phyloP scores from a whole-genome alignment of 768 basidiomycete genomes.

The Mycena haematopus region DNA sequence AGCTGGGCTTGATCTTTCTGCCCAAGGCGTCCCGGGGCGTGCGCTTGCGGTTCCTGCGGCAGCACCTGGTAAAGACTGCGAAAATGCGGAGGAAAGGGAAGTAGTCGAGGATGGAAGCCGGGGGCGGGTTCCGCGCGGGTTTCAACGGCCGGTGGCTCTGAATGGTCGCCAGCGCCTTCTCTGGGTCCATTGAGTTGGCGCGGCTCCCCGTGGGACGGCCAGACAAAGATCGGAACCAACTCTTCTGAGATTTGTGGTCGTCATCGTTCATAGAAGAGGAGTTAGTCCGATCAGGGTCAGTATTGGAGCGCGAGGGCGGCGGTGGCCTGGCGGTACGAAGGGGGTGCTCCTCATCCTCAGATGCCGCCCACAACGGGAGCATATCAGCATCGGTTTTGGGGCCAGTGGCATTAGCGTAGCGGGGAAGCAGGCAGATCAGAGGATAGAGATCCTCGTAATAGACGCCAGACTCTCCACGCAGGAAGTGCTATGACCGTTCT shows the following conservation, averaged over 20 bases:
- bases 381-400: slow-evolving; percentile 45
- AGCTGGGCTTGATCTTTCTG: slow-evolving; percentile 41
- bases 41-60: slow-evolving; percentile 30
- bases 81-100: slow-evolving; percentile 62
- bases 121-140: slow-evolving; percentile 68
- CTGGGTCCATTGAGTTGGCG: slow-evolving; percentile 47
- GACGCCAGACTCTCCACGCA: slow-evolving; percentile 71
- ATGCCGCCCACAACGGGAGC: slow-evolving; percentile 64
- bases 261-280: slow-evolving; percentile 10
- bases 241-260: slow-evolving; percentile 18
- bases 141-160: slow-evolving; percentile 47
- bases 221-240: slow-evolving; percentile 23
- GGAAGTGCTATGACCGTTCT: slow-evolving; percentile 48
- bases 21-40: slow-evolving; percentile 26
- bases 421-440: slow-evolving; percentile 72
- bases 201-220: slow-evolving; percentile 24
- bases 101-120: slow-evolving; percentile 55
- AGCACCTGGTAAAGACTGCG: slow-evolving; percentile 41
- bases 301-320: slow-evolving; percentile 21
- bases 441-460: slow-evolving; percentile 80
- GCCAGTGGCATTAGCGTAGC: slow-evolving; percentile 48
- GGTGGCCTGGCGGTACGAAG: slow-evolving; percentile 22
- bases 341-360: slow-evolving; percentile 41
- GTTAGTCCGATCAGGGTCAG: slow-evolving; percentile 1
- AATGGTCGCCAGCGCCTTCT: slow-evolving; percentile 50